Evolutionary conservation across 768 basidiomycete species (phyloP), one percentile per base, ranked within the genome.

Genomic region (Boletus reticuloceps): DNA sequence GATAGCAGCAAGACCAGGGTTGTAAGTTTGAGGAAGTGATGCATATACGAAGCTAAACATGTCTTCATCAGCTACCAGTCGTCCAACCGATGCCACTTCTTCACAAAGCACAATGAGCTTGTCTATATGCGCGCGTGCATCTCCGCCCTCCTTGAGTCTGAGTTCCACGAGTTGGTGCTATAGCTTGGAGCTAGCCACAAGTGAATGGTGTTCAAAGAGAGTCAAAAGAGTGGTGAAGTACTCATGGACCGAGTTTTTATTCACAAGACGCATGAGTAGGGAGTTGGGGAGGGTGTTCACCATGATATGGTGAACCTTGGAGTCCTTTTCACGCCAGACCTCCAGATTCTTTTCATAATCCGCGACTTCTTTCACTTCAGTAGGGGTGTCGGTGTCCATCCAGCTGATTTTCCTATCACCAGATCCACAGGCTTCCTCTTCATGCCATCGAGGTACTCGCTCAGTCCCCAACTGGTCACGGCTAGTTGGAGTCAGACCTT

Each of bases 371-470:
- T 34, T 32, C 6, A 22, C 3, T 22, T 22, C 22, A 22, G 22
- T 22, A 22, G 22, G 22, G 46, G 36, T 22, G 6, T 34, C 6
- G 19, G 32, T 14, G 17, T 45, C 44, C 29, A 45, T 29, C 43
- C 27, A 44, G 11, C 25, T 29, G 25, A 44, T 29, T 60, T 32
- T 50, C 51, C 50, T 34, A 6, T 31, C 20, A 55, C 46, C 5
- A 59, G 65, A 43, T 67, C 53, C 5, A 52, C 51, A 3, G 67
- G 63, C 17, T 57, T 47, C 2, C 6, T 32, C 10, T 14, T 59
- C n/a, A 54, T 54, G 16, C 60, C 61, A 44, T 60, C 60, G 25
- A 72, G 47, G 54, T 72, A 67, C 16, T 59, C 55, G 12, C 55
- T 13, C 12, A 69, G 51, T 7, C 59, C 60, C 32, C 55, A n/a